Conservation (phyloP, 2,329 filamentous ascomycete genomes). For the Aspergillus novofumigatus region DNA sequence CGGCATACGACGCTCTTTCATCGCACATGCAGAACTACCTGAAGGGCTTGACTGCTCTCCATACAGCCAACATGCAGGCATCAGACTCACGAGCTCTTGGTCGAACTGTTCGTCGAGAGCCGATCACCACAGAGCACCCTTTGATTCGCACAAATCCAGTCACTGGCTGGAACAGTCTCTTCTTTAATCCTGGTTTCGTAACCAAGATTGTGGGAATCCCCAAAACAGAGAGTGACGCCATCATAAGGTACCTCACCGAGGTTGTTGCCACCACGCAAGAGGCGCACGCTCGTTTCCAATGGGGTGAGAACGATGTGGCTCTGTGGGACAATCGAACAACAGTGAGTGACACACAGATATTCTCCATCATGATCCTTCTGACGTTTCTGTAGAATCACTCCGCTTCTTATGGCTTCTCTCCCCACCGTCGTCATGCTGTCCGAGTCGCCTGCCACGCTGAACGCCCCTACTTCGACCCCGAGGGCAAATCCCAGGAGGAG, state of each 20-base stretch:
- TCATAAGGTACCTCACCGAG: constrained; percentile 51
- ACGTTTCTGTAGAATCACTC: constrained; percentile 45
- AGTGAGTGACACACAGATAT: constrained; percentile 30
- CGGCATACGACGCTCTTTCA: constrained; percentile 55
- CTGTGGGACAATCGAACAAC: constrained; percentile 64
- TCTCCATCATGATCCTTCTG: not conserved
- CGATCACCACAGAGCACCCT: constrained; percentile 54
- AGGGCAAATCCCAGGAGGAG: constrained; percentile 52
- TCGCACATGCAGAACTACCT: constrained; percentile 56
- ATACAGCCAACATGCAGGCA: constrained; percentile 53
- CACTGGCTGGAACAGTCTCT: constrained; percentile 59
- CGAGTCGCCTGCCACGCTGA: constrained; percentile 48
- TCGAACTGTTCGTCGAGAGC: constrained; percentile 50
- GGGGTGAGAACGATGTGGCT: constrained; percentile 61
- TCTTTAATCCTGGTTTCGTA: constrained; percentile 57
- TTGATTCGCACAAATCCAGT: constrained; percentile 58
- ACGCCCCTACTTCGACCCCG: constrained; percentile 41
- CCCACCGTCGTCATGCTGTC: constrained; percentile 54
- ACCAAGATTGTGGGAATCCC: constrained; percentile 57
- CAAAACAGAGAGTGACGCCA: constrained; percentile 52
- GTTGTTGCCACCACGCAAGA: constrained; percentile 59
- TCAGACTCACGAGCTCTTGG: constrained; percentile 48
- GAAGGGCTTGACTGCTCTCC: constrained; percentile 53
- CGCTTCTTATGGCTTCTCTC: constrained; percentile 54
- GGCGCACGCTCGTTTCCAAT: constrained; percentile 63